Evolutionary conservation across 768 basidiomycete species (phyloP), one percentile per base, ranked within the genome.

Genomic region (Phallus indusiatus): DNA sequence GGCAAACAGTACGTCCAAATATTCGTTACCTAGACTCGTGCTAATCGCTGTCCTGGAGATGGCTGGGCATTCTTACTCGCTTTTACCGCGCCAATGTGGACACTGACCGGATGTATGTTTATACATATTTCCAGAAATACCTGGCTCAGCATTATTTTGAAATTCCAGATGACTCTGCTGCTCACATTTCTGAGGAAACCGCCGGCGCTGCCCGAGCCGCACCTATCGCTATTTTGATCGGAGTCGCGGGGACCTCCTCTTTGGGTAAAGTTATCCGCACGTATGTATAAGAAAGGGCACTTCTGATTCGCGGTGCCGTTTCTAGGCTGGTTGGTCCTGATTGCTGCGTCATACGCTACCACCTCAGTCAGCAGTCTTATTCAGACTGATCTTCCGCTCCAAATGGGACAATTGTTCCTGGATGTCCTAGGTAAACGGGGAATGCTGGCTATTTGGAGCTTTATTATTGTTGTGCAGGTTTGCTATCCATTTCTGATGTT

Each of bases 61-160:
- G 83, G 81, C 14, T 87, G 85, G 85, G 84, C 85, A 1, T 88
- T 88, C 68, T 73, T 87, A 62, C 67, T 88, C 49, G 76, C 86
- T 0, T 87, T 88, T 66, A 86, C 85, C 0, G 75, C 86, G 1
- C 83, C 85, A 0, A 88, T 88, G 86, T 88, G 86, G 86, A 86
- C 85, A 2, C 70, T 88, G 57, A 88, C 86, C 1, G 86, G 86
- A 61, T 88, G 86, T 86, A 56, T 64, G 83, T 69, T 22, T 5
- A 46, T 36, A 35, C 57, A 34, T 37, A 10, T 20, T 8, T 42
- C 16, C 5, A 12, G 37, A 42, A 21, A 36, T n/a, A 10, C 21
- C 1, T 17, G 12, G 14, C 4, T 53, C n/a, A 36, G 18, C 2
- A 24, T 8, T 21, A 11, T 2, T 8, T n/a, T 17, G 50, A n/a